Evolutionary conservation across 1,139 yeast genomes (phyloP).

Genomic region (Blastobotrys niveus): DNA sequence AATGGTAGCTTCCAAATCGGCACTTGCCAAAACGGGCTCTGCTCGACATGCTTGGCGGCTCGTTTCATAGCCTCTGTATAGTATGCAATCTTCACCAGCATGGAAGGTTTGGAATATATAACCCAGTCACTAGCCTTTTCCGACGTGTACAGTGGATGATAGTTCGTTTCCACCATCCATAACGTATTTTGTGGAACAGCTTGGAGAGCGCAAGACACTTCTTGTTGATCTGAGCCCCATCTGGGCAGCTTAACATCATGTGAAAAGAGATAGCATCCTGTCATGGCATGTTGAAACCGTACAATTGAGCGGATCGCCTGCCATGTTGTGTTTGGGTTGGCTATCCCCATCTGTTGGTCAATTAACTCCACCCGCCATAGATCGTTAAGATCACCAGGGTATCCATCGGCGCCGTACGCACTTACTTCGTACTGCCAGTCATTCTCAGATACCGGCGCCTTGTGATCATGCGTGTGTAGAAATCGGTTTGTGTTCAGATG

Average conservation of each 20-base stretch:
- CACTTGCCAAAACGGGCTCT: slow-evolving; percentile 15
- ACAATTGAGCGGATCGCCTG: slow-evolving; percentile 53
- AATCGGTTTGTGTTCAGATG: slow-evolving; percentile 58
- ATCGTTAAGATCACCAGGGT: slow-evolving; percentile 31
- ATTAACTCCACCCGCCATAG: slow-evolving; percentile 28
- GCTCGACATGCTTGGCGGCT: slow-evolving; percentile 18
- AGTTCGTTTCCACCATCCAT: slow-evolving; percentile 61
- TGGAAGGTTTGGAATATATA: slow-evolving; percentile 22
- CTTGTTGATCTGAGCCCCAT: slow-evolving; percentile 69
- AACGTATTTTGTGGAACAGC: slow-evolving; percentile 55
- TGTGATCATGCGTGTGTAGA: slow-evolving; percentile 48
- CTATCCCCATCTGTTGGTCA: not conserved
- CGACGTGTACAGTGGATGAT: slow-evolving; percentile 42
- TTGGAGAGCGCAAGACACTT: slow-evolving; percentile 64
- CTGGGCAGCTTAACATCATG: slow-evolving; percentile 59
- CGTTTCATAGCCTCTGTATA: slow-evolving; percentile 22
- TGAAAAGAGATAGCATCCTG: slow-evolving; percentile 55
- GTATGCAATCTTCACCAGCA: slow-evolving; percentile 33
- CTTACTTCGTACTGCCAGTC: slow-evolving; percentile 74
- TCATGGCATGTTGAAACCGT: slow-evolving; percentile 54
- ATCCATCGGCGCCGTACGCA: slow-evolving; percentile 48
- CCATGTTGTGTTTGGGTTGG: slow-evolving; percentile 27
- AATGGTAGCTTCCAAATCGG: slow-evolving; percentile 46
- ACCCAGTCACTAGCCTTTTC: slow-evolving; percentile 31
- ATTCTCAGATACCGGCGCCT: slow-evolving; percentile 76